Conservation (phyloP, 2,329 filamentous ascomycete species). For the Pseudocercospora ulei region DNA sequence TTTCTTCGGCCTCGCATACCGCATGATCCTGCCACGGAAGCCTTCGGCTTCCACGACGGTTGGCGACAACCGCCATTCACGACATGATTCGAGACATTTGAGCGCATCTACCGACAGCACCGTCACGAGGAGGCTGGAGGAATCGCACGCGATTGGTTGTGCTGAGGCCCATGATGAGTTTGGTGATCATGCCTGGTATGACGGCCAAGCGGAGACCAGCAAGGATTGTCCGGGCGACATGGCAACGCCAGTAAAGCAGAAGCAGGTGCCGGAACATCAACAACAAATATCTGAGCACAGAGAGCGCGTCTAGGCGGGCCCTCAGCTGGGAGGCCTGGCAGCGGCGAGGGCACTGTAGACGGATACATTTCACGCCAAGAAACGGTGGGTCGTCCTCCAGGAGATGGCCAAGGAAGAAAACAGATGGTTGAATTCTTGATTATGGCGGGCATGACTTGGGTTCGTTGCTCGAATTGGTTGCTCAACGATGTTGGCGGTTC, state of each 20-base stretch:
- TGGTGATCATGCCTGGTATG: slow-evolving; percentile 2
- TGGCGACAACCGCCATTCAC: slow-evolving; percentile 1
- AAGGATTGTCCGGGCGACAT: no score
- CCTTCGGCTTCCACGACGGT: slow-evolving; percentile 1
- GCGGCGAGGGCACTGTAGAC: no score
- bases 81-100: slow-evolving; percentile 3
- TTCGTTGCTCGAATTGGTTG: no score
- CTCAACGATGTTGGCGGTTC: no score
- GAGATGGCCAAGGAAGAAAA: no score
- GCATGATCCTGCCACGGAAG: slow-evolving; percentile 12
- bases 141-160: slow-evolving; percentile 7
- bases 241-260: no score
- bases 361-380: no score
- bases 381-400: no score
- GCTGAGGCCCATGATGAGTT: slow-evolving; percentile 5
- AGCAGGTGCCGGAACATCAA: background rate
- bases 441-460: no score
- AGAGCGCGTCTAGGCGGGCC: background rate
- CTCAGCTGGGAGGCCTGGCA: background rate
- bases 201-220: background rate
- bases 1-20: slow-evolving; percentile 11
- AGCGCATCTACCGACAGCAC: slow-evolving; percentile 14
- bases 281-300: slow-evolving; percentile 3
- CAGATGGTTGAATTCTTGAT: no score
- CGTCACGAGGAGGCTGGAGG: slow-evolving; percentile 10